Percentiles rank a stretch among this genome's conserved stretches.
Conservation (phyloP, 768 basidiomycete species). For the Amanita polypyramis region DNA sequence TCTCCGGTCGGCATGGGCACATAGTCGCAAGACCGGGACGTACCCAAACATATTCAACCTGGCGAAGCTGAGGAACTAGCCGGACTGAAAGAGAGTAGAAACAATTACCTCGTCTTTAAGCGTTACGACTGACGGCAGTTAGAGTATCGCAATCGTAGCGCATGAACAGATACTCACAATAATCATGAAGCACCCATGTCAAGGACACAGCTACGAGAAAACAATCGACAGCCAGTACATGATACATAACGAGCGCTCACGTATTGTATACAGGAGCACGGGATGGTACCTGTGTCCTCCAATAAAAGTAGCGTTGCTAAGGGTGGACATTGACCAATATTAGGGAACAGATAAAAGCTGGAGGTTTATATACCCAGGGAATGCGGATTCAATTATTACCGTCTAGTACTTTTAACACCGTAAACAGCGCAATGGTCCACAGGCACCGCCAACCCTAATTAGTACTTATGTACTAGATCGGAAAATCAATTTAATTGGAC, state of each 20-base stretch:
- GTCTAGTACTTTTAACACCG: too few relatives aligned
- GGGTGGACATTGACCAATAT: neutral
- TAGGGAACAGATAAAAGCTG: neutral
- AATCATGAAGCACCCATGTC: slow-evolving; percentile 28
- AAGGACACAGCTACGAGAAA: slow-evolving; percentile 9
- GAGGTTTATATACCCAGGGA: too few relatives aligned
- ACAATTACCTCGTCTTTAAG: slow-evolving; percentile 19
- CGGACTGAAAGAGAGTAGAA: neutral
- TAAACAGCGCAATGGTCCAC: too few relatives aligned
- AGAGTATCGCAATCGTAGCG: neutral
- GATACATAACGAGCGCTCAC: neutral
- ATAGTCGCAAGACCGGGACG: neutral
- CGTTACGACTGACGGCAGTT: slow-evolving; percentile 11
- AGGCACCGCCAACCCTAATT: too few relatives aligned
- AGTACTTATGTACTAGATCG: too few relatives aligned
- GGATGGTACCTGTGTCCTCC: neutral
- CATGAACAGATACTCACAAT: slow-evolving; percentile 13
- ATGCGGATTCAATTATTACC: too few relatives aligned
- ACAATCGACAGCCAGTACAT: neutral
- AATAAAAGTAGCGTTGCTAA: neutral
- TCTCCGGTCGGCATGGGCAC: neutral
- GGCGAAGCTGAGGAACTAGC: too few relatives aligned
- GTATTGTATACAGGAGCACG: slow-evolving; percentile 2
- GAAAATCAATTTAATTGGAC: too few relatives aligned
- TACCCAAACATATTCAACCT: slow-evolving; percentile 33